Percentiles rank a stretch among this genome's conserved stretches.
These are phyloP conservation scores for Mycena alexandri DNA, from an alignment of 768 basidiomycete species.

Conservation along the genomic window DNA sequence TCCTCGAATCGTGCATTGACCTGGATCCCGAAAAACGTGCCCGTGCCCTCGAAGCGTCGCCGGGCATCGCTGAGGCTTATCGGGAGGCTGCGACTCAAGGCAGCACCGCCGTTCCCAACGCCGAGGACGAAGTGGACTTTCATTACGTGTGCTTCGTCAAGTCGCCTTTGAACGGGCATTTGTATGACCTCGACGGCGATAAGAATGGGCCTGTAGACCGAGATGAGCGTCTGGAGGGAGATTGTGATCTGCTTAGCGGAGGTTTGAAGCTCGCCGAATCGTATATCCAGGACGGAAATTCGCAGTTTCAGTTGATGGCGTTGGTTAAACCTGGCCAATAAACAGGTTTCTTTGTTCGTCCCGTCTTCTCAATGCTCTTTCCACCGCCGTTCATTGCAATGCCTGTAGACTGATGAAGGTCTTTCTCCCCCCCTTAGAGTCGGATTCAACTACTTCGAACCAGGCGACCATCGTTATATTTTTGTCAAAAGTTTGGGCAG, in stretches of 20 bases:
- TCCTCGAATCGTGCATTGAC: slow-evolving; percentile 42
- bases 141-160: slow-evolving; percentile 52
- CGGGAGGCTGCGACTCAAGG: slow-evolving; percentile 47
- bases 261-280: slow-evolving; percentile 26
- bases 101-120: slow-evolving; percentile 44
- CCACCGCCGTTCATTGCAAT: too few relatives aligned
- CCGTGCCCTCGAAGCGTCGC: slow-evolving; percentile 45
- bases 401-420: too few relatives aligned
- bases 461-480: too few relatives aligned
- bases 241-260: slow-evolving; percentile 41
- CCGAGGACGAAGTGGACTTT: slow-evolving; percentile 47
- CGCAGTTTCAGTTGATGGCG: slow-evolving; percentile 26
- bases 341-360: too few relatives aligned
- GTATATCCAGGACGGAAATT: slow-evolving; percentile 8
- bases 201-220: slow-evolving; percentile 50
- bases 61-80: slow-evolving; percentile 47
- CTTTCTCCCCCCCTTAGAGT: too few relatives aligned
- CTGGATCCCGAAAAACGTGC: slow-evolving; percentile 47
- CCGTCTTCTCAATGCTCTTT: too few relatives aligned
- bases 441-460: too few relatives aligned
- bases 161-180: slow-evolving; percentile 43
- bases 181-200: slow-evolving; percentile 52
- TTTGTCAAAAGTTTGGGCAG: too few relatives aligned
- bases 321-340: slow-evolving; percentile 2
- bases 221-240: slow-evolving; percentile 36